These are phyloP conservation scores for Thuja plicata DNA, from an alignment of 83 land plant genomes.

Conservation along the genomic window DNA sequence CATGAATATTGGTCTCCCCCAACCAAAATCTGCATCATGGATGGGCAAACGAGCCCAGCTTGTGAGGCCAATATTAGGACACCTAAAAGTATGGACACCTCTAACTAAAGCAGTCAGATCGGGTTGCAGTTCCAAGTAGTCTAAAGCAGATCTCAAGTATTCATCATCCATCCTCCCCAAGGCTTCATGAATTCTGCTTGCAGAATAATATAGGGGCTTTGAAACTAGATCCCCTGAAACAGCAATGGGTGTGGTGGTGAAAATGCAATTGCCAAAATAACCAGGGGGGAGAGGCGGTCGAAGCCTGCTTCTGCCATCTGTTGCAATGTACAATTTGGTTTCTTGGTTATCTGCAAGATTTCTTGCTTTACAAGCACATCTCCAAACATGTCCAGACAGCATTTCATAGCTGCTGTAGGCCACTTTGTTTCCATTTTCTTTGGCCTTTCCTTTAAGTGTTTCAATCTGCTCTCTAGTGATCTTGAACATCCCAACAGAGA, in stretches of 20 bases:
- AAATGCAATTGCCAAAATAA: constrained; percentile 73
- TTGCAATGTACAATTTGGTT: constrained; percentile 58
- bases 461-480: constrained; percentile 43
- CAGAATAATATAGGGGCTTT: constrained; percentile 44
- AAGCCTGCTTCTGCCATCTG: constrained; percentile 50
- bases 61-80: constrained; percentile 79
- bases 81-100: constrained; percentile 60
- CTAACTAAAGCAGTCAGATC: constrained; percentile 56
- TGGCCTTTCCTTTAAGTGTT: constrained; percentile 35
- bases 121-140: constrained; percentile 75
- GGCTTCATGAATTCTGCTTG: constrained; percentile 56
- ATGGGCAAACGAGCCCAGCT: constrained; percentile 86
- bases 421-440: constrained; percentile 16
- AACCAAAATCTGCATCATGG: constrained; percentile 92
- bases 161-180: constrained; percentile 66
- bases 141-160: constrained; percentile 76
- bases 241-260: constrained; percentile 66
- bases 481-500: constrained; percentile 33
- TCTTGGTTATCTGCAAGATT: constrained; percentile 39
- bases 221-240: constrained; percentile 48
- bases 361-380: constrained; percentile 59
- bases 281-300: constrained; percentile 50
- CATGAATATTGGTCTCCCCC: constrained; percentile 94
- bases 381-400: constrained; percentile 67
- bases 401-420: constrained; percentile 69